These are phyloP conservation scores for Linnemannia zychae DNA, from an alignment of 192 early-diverging fungal species.

Conservation along the genomic window DNA sequence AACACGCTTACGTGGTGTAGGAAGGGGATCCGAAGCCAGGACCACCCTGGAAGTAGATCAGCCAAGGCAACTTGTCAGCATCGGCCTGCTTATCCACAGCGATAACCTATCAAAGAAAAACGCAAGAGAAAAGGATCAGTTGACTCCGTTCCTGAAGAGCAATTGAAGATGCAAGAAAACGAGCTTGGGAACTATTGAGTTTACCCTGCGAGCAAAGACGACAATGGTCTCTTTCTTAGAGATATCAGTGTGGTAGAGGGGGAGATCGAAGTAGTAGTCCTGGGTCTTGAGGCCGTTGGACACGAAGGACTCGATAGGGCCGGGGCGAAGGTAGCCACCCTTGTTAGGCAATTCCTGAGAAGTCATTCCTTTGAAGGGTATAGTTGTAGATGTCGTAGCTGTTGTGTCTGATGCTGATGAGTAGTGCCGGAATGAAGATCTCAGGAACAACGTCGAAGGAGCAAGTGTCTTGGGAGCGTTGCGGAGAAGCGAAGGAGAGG, in stretches of 20 bases:
- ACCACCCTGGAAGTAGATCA: slow-evolving; percentile 51
- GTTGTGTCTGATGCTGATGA: neutral
- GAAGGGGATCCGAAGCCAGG: slow-evolving; percentile 49
- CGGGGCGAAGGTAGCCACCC: slow-evolving; percentile 39
- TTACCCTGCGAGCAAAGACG: slow-evolving; percentile 46
- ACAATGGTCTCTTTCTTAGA: slow-evolving; percentile 44
- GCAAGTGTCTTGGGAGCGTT: neutral
- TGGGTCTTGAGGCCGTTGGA: slow-evolving; percentile 47
- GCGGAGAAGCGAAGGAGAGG: neutral
- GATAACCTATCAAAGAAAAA: slow-evolving; percentile 26
- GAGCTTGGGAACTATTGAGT: no score
- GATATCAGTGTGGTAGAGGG: slow-evolving; percentile 34
- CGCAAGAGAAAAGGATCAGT: neutral
- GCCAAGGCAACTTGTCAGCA: slow-evolving; percentile 53
- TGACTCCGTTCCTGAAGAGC: neutral
- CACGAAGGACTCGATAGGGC: slow-evolving; percentile 44
- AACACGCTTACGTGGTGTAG: slow-evolving; percentile 39
- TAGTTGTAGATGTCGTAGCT: neutral
- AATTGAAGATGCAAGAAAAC: neutral
- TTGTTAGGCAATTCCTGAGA: neutral
- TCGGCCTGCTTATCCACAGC: slow-evolving; percentile 40
- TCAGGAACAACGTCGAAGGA: neutral
- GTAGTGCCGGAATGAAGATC: neutral
- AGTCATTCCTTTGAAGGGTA: neutral
- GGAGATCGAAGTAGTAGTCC: slow-evolving; percentile 56